These are phyloP conservation scores for Colletotrichum destructivum DNA, from an alignment of 2,329 filamentous ascomycete genomes.

Conservation along the genomic window DNA sequence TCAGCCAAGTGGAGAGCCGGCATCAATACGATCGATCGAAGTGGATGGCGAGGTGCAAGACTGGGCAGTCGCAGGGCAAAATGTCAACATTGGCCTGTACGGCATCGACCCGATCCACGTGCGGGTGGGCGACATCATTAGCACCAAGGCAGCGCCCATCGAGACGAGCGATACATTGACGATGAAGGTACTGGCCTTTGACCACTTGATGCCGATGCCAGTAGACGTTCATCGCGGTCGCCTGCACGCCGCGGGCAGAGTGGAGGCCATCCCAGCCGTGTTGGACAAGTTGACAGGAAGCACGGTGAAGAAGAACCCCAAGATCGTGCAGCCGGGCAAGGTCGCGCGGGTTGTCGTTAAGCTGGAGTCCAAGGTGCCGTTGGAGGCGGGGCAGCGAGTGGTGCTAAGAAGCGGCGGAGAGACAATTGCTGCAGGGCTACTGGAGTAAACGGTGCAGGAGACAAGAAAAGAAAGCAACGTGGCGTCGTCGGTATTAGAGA, in stretches of 20 bases:
- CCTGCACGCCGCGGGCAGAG: constrained; percentile 82
- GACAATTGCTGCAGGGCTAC: constrained; percentile 88
- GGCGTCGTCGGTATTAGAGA: background rate
- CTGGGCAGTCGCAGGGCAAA: constrained; percentile 95
- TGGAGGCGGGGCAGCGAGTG: constrained; percentile 85
- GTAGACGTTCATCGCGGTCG: constrained; percentile 92
- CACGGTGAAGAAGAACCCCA: constrained; percentile 86
- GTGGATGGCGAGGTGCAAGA: constrained; percentile 81
- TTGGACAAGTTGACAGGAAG: constrained; percentile 85
- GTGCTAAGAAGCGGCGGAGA: constrained; percentile 85
- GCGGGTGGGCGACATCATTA: constrained; percentile 88
- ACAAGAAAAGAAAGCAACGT: constrained; percentile 18
- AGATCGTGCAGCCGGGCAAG: constrained; percentile 83
- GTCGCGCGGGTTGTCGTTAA: constrained; percentile 85
- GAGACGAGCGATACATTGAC: constrained; percentile 81
- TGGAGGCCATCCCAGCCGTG: constrained; percentile 79
- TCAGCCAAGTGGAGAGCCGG: constrained; percentile 86
- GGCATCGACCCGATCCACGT: constrained; percentile 90
- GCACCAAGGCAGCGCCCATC: constrained; percentile 77
- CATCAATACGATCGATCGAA: constrained; percentile 85
- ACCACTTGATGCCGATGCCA: constrained; percentile 88
- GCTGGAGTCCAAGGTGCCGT: constrained; percentile 79
- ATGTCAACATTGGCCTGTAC: constrained; percentile 84
- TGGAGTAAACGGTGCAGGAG: constrained; percentile 70
- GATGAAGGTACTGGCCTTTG: constrained; percentile 89